These are phyloP conservation scores for Pseudocercospora eumusae DNA, from an alignment of 2,329 filamentous ascomycete species.

Conservation along the genomic window DNA sequence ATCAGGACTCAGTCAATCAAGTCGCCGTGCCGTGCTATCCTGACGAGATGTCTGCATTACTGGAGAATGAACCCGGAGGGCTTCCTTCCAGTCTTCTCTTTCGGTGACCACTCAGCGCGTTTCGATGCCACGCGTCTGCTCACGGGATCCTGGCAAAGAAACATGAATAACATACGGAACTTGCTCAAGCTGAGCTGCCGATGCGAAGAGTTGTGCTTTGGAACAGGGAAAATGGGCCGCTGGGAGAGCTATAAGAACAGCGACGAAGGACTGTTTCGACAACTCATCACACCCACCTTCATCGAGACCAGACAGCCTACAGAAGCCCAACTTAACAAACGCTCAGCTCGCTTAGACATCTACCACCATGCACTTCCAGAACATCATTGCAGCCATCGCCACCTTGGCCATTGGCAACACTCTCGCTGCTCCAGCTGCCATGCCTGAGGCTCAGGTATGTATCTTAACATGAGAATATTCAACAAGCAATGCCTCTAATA, in stretches of 20 bases:
- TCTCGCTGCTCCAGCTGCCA: constrained; percentile 11
- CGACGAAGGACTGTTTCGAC: neutral
- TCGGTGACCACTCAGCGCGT: neutral
- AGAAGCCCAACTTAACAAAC: neutral
- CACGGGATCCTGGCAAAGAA: neutral
- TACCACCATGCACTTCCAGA: constrained; percentile 18
- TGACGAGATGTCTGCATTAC: neutral
- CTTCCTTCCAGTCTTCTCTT: neutral
- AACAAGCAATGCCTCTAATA: neutral
- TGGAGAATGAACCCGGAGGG: neutral
- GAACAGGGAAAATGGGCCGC: neutral
- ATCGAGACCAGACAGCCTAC: neutral
- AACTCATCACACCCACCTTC: neutral
- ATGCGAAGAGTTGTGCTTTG: neutral
- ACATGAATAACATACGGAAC: neutral
- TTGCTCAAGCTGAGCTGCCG: neutral
- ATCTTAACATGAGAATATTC: neutral
- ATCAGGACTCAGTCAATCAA: neutral
- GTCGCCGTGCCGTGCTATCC: neutral
- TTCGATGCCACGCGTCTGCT: neutral
- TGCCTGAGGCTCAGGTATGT: neutral
- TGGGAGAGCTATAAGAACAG: neutral
- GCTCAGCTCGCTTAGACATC: neutral
- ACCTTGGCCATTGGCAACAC: constrained; percentile 14
- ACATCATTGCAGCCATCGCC: constrained; percentile 12